These are phyloP conservation scores for Diaporthe sp. DNA, from an alignment of 2,329 filamentous ascomycete species.

Conservation along the genomic window DNA sequence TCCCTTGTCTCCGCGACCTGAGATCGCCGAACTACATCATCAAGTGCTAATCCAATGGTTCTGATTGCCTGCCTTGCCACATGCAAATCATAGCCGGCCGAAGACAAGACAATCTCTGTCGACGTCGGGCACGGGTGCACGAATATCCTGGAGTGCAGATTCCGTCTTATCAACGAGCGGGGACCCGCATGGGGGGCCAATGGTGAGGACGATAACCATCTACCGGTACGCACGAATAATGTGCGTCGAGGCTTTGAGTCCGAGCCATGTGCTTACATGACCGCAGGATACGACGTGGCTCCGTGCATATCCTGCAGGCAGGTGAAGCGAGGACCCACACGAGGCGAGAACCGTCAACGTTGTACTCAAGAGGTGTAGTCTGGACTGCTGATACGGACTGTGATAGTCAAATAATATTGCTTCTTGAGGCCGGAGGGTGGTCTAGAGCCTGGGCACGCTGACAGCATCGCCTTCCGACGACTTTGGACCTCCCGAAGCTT, in stretches of 20 bases:
- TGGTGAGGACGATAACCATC: neutral
- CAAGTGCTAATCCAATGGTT: neutral
- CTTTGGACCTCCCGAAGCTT: neutral
- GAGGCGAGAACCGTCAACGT: neutral
- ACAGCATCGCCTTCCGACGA: neutral
- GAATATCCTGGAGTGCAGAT: neutral
- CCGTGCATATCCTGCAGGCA: constrained; percentile 5
- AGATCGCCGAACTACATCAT: neutral
- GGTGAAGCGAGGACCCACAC: constrained; percentile 9
- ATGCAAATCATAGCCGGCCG: neutral
- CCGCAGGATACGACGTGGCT: constrained; percentile 25
- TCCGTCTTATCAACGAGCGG: constrained; percentile 26
- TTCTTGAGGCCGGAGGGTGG: neutral
- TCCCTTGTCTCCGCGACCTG: neutral
- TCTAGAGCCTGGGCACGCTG: neutral
- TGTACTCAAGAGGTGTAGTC: neutral
- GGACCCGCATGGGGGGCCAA: constrained; percentile 1
- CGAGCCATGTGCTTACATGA: constrained; percentile 6
- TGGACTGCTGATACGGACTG: neutral
- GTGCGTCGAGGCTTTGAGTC: neutral
- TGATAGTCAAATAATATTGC: neutral
- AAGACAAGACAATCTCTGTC: neutral
- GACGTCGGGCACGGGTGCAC: neutral
- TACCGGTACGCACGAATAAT: constrained; percentile 11
- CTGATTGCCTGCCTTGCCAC: neutral